These are phyloP conservation scores for Suillus brevipes DNA, from an alignment of 768 basidiomycete genomes.

Conservation along the genomic window DNA sequence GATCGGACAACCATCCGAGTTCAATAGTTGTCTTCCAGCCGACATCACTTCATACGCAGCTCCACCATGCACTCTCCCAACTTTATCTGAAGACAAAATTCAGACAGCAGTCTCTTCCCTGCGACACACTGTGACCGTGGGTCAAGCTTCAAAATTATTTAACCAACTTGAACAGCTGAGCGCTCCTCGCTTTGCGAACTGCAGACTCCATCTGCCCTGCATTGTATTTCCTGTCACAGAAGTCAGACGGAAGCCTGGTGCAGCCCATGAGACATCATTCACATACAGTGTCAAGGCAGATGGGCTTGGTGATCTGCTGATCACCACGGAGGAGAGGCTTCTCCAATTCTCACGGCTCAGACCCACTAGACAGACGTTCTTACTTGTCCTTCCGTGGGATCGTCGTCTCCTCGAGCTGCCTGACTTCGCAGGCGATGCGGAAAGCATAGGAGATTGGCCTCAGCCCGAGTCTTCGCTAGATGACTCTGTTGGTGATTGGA, in stretches of 20 bases:
- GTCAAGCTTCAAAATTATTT: too few relatives aligned
- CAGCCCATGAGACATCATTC: too few relatives aligned
- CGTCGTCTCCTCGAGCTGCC: neutral
- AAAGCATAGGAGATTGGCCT: neutral
- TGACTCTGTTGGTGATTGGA: neutral
- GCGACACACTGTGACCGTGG: neutral
- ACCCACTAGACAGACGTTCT: neutral
- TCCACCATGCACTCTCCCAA: neutral
- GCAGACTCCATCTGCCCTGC: too few relatives aligned
- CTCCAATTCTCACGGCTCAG: neutral
- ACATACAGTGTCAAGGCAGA: neutral
- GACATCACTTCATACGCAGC: neutral
- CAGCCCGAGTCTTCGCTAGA: neutral
- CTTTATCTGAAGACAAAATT: neutral
- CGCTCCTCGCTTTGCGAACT: too few relatives aligned
- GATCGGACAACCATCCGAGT: neutral
- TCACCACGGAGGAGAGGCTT: neutral
- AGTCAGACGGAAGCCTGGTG: too few relatives aligned
- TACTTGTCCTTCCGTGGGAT: neutral
- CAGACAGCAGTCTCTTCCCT: neutral
- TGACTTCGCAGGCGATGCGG: neutral
- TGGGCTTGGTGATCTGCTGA: neutral
- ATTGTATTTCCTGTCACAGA: too few relatives aligned
- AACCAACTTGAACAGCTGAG: too few relatives aligned
- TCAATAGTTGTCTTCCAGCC: neutral